A percentile compares a stretch with the other conserved stretches of the same genome.
Conservation (phyloP, 139 green algal genomes). For the Ostreobium quekettii region DNA sequence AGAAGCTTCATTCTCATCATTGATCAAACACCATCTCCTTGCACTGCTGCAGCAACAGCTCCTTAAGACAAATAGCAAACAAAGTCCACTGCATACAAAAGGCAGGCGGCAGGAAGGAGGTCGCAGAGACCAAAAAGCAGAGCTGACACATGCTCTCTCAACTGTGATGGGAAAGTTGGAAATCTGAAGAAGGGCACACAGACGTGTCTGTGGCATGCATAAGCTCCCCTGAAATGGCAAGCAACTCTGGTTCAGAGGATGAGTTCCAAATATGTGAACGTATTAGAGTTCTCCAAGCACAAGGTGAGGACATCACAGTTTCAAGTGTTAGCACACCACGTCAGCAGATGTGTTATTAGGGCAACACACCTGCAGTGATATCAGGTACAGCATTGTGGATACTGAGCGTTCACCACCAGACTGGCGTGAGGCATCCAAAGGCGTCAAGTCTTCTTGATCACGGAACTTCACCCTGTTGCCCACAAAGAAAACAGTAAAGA, state of each 20-base stretch:
- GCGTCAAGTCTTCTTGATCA: constrained; percentile 60
- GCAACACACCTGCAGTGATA: constrained; percentile 72
- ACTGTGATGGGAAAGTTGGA: no score
- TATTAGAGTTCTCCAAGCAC: background rate
- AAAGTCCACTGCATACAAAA: no score
- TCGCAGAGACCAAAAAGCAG: no score
- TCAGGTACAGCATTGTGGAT: constrained; percentile 96
- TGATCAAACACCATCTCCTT: no score
- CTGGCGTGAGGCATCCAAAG: constrained; percentile 73
- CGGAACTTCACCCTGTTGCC: constrained; percentile 68
- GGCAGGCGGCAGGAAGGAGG: no score
- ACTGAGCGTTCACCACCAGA: constrained; percentile 90
- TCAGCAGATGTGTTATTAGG: no score
- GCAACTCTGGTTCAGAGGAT: background rate
- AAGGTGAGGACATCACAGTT: no score
- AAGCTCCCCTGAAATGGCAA: background rate
- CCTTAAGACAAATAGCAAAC: no score
- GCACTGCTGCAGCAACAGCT: no score
- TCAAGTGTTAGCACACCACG: no score
- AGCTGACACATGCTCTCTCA: no score
- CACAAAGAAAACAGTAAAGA: background rate
- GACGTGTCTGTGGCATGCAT: background rate
- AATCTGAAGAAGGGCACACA: background rate
- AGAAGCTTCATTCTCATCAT: no score
- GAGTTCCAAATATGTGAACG: background rate